These are phyloP conservation scores for Cytospora piceicola DNA, from an alignment of 2,329 filamentous ascomycete genomes.

Conservation along the genomic window DNA sequence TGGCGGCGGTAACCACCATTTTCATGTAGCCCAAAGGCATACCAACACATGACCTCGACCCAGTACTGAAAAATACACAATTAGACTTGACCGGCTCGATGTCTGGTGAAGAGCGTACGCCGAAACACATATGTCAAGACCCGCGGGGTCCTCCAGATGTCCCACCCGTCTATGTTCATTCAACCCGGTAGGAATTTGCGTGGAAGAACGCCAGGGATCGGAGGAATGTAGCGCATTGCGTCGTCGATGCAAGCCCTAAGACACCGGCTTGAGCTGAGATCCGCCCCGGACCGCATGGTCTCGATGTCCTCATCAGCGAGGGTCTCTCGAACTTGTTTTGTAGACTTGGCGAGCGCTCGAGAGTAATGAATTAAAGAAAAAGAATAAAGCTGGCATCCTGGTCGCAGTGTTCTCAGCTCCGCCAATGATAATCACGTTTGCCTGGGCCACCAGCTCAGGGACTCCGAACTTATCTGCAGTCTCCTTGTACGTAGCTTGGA, in stretches of 20 bases:
- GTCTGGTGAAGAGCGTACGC: conserved; percentile 33
- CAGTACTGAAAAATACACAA: conserved; percentile 6
- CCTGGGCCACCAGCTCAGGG: too few species aligned
- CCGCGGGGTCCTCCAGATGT: conserved; percentile 29
- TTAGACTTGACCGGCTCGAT: neutral
- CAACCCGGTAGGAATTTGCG: conserved; percentile 29
- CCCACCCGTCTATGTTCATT: conserved; percentile 29
- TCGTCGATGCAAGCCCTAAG: conserved; percentile 47
- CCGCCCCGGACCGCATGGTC: neutral
- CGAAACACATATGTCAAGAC: conserved; percentile 30
- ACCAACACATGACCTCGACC: conserved; percentile 16
- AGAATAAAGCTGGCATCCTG: neutral
- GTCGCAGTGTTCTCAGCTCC: neutral
- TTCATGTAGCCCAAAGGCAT: conserved; percentile 17
- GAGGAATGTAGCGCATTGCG: conserved; percentile 33
- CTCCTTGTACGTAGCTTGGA: too few species aligned
- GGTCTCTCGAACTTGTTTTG: neutral
- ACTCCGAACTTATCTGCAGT: too few species aligned
- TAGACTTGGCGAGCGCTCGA: neutral
- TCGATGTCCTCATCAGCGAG: neutral
- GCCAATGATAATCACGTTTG: neutral
- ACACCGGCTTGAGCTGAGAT: conserved; percentile 39
- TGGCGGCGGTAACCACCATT: conserved; percentile 18
- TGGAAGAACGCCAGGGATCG: conserved; percentile 24
- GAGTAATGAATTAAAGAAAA: neutral